A percentile compares a stretch with the other conserved stretches of the same genome.
Evolutionary conservation across 208 protist genomes (phyloP).

Genomic region (Acanthamoeba lenticulata): DNA sequence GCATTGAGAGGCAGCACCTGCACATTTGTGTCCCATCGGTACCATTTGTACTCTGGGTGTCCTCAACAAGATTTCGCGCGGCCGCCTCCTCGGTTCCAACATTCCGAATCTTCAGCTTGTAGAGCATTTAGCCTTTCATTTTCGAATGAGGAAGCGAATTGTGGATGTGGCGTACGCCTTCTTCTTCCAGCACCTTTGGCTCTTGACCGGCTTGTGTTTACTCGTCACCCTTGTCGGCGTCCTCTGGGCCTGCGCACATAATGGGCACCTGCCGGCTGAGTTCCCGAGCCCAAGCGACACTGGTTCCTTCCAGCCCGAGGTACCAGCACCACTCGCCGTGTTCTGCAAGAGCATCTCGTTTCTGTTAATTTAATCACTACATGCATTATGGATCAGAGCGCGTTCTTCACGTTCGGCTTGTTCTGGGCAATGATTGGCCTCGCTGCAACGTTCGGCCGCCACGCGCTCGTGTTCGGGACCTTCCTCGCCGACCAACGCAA

Average conservation of each 20-base stretch:
- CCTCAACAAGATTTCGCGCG: too few relatives aligned
- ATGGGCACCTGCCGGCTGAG: not conserved
- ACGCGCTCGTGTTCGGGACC: constrained; percentile 1
- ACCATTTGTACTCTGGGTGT: too few relatives aligned
- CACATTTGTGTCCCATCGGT: too few relatives aligned
- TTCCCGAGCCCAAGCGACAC: constrained; percentile 44
- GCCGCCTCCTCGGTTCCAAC: too few relatives aligned
- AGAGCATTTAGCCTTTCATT: not conserved
- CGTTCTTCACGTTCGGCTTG: constrained; percentile 7
- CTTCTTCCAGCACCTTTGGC: constrained; percentile 39
- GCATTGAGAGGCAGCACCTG: too few relatives aligned
- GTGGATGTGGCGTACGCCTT: constrained; percentile 42
- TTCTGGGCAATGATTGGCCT: constrained; percentile 24
- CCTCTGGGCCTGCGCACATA: not conserved
- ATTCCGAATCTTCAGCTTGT: not conserved
- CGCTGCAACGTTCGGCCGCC: not conserved
- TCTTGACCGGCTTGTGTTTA: not conserved
- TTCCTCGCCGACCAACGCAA: not conserved
- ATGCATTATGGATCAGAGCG: not conserved
- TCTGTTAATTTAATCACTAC: not conserved
- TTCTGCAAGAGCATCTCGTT: not conserved
- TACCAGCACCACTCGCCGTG: not conserved
- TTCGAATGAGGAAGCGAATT: not conserved
- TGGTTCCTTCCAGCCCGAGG: constrained; percentile 16
- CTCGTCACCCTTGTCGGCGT: not conserved